Evolutionary conservation across 2,329 filamentous ascomycete genomes (phyloP), one percentile per base, ranked within the genome.

Genomic region (Phymatotrichopsis omnivora): DNA sequence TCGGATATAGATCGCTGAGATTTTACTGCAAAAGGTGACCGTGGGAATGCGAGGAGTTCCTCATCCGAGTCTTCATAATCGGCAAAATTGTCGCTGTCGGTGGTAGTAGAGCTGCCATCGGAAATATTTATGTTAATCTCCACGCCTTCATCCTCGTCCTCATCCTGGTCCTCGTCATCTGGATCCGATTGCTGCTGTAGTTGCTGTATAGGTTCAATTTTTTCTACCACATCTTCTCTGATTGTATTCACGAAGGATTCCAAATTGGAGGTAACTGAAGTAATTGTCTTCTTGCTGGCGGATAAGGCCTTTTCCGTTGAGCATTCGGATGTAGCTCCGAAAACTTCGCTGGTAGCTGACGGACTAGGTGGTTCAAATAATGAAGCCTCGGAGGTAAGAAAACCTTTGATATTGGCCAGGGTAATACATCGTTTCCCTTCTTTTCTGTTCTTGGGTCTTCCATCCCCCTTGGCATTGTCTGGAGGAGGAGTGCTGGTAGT

Each of bases 401-500:
- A 56, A 8, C 38, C 54, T 24, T 36, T 45, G 23, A 56, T 47
- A 16, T 44, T 51, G 8, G 47, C 47, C 2, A 56, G 31, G 7
- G 44, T 49, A 29, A 56, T 51, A 14, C 53, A 43, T 27, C 52
- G 37, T 25, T 56, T 56, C 14, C 54, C 54, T 32, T 50, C 49
- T 35, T 49, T 51, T 20, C 38, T 47, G n/a, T 23, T 33, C n/a
- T 32, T 32, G 10, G 24, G 20, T 17, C 16, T 23, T n/a, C 47
- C 16, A 12, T 32, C 43, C n/a, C 42, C 43, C n/a, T n/a, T n/a
- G 7, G 27, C 20, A 16, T 38, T 12, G 14, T 37, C 27, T 10
- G n/a, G 25, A 16, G 36, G 23, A 8, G 37, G 23, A 11, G 10
- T 20, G 16, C 20, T 22, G 12, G 37, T 52, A 32, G 64, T 60